Conservation (phyloP, 495 filamentous ascomycete genomes). For the Talaromyces ruber region DNA sequence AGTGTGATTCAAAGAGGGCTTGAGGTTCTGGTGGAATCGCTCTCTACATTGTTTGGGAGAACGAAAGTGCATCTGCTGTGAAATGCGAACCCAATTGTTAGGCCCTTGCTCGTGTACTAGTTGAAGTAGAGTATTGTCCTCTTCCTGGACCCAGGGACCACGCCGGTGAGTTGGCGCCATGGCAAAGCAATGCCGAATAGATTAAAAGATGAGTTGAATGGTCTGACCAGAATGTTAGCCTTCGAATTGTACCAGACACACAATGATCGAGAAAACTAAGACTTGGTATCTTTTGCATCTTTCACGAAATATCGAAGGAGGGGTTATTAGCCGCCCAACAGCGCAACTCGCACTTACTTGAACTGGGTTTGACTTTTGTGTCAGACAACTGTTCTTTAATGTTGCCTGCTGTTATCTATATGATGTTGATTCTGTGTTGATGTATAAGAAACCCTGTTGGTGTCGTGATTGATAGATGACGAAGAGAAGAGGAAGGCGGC, state of each 20-base stretch:
- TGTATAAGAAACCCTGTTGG: background rate
- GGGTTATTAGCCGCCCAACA: background rate
- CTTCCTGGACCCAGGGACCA: slow-evolving; percentile 82
- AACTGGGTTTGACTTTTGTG: background rate
- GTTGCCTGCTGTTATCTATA: background rate
- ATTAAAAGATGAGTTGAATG: background rate
- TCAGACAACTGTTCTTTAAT: background rate
- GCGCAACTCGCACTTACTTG: background rate
- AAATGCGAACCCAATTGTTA: slow-evolving; percentile 89
- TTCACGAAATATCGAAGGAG: background rate
- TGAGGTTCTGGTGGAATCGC: slow-evolving; percentile 91
- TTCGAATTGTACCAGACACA: background rate
- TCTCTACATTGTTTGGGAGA: slow-evolving; percentile 96
- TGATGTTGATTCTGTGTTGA: background rate
- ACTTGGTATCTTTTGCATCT: background rate
- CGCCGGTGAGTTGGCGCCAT: slow-evolving; percentile 56
- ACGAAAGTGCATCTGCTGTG: slow-evolving; percentile 63
- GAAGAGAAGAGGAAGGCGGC: background rate
- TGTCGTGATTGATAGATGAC: background rate
- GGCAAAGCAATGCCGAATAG: background rate
- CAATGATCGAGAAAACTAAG: background rate
- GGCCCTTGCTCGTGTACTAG: slow-evolving; percentile 71
- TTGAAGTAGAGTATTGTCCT: slow-evolving; percentile 64
- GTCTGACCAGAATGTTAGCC: background rate
- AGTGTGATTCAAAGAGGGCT: slow-evolving; percentile 80